phyloP scores from a whole-genome alignment of 1,139 yeast species.

The Ogataea hybrid region DNA sequence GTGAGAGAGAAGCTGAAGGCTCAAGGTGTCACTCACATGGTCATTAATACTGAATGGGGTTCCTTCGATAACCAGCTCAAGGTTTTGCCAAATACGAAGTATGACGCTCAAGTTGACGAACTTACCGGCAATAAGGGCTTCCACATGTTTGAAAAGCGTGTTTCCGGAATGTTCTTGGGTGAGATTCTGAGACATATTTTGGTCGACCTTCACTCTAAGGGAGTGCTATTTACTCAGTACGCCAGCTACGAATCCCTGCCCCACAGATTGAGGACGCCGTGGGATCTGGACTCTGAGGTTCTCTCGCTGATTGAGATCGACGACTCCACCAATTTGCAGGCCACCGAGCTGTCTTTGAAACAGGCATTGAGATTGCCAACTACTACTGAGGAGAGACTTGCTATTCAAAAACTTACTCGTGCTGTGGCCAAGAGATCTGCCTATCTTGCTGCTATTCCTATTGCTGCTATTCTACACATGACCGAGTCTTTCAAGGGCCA shows the following conservation, averaged over 20 bases:
- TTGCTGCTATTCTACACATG: constrained; percentile 70
- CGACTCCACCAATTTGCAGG: constrained; percentile 64
- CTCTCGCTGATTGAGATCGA: constrained; percentile 83
- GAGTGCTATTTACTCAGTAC: constrained; percentile 56
- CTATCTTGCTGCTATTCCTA: constrained; percentile 78
- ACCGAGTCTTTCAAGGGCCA: constrained; percentile 55
- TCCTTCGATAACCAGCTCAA: constrained; percentile 81
- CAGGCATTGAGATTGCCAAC: constrained; percentile 68
- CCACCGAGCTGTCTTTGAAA: constrained; percentile 62
- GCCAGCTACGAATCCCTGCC: constrained; percentile 53
- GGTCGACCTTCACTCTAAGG: constrained; percentile 60
- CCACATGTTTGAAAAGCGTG: constrained; percentile 91
- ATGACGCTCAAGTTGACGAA: constrained; percentile 66
- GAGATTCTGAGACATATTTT: constrained; percentile 76
- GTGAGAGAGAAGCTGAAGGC: constrained; percentile 40
- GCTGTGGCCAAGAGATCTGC: constrained; percentile 88
- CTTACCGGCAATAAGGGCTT: constrained; percentile 78
- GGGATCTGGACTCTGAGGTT: constrained; percentile 79
- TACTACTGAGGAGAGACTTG: constrained; percentile 62
- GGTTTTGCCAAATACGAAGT: constrained; percentile 70
- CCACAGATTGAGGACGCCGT: constrained; percentile 67
- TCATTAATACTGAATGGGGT: constrained; percentile 96
- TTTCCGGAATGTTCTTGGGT: constrained; percentile 92
- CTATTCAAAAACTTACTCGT: constrained; percentile 67
- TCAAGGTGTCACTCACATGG: constrained; percentile 66